Evolutionary conservation across 169 alveolate species (phyloP).

Genomic region (Eimeria praecox): DNA sequence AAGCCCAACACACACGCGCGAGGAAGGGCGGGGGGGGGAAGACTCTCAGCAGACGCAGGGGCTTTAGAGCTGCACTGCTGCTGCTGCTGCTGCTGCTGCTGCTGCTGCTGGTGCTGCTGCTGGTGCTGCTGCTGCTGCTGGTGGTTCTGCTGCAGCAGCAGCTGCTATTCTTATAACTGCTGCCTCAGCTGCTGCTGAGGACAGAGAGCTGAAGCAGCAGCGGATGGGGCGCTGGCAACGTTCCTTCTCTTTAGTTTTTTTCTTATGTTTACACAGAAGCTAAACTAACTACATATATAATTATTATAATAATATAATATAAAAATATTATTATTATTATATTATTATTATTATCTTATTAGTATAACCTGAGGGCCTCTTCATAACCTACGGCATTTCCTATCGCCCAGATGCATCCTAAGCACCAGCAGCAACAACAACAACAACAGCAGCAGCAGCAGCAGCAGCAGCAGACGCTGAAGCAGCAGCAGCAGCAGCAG

Average conservation of each 20-base stretch:
- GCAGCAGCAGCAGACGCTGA: neutral
- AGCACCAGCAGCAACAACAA: constrained; percentile 10
- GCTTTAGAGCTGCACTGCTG: neutral
- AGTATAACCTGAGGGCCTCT: no score
- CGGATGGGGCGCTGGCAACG: constrained; percentile 22
- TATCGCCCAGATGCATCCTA: neutral
- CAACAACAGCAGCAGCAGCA: constrained; percentile 5
- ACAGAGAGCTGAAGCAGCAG: neutral
- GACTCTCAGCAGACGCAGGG: neutral
- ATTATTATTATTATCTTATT: no score
- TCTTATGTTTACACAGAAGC: neutral
- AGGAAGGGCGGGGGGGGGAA: constrained; percentile 28
- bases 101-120: neutral
- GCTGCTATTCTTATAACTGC: no score
- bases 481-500: neutral
- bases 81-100: neutral
- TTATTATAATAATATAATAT: no score
- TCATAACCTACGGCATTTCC: no score
- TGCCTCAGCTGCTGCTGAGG: constrained; percentile 1
- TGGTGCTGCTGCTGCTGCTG: neutral
- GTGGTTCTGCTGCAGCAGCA: neutral
- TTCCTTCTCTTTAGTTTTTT: neutral
- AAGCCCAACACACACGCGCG: neutral
- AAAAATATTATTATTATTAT: no score
- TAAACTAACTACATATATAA: no score